Base-by-base conservation (phyloP, 176 grass and related monocot genomes). In the Aegilops sharonensis region DNA sequence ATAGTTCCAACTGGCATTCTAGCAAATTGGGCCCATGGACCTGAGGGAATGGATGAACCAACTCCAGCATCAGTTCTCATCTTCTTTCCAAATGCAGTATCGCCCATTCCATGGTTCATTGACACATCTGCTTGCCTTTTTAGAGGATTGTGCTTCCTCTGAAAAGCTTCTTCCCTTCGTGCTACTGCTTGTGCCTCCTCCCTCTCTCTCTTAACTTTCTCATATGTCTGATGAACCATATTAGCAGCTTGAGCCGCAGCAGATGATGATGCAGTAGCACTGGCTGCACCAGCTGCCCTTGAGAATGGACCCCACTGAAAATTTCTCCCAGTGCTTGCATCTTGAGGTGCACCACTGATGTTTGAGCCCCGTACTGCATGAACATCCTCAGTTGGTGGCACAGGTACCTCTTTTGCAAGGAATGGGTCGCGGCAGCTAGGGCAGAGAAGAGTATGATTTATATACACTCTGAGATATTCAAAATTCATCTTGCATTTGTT, bases 261-360 rank as follows among this genome's bases (percentile, higher is more conserved):
- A 81, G 87, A 65, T 81, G 89, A 91, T 21, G 89, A 91, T 64
- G 89, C 87, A 85, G 92, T 91, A 7, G 87, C 92, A 87, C 92
- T 94, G 73, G 89, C 84, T 87, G 78, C 59, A 62, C 92, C 89
- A 34, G 89, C 80, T 77, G 84, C 83, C 89, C 89, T 85, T 73
- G 89, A 91, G 78, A 94, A 91, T 20, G 84, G 70, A 20, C 87
- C 71, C 87, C 92, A 87, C 43, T 89, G 80, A 37, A 79, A 75
- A 40, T 89, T 84, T 85, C 30, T 78, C 32, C 63, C 39, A 45
- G 47, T 73, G 21, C 23, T 84, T 87, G 81, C 32, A 40, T 86
- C 85, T 68, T 86, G 43, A 67, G 86, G 81, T 50, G 69, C 59
- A 36, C 87, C 77, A 78, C 29, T 37, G 27, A 36, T 52, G 30